These are phyloP conservation scores for Poteriospumella lacustris DNA, from an alignment of 108 stramenopile genomes.

Conservation along the genomic window DNA sequence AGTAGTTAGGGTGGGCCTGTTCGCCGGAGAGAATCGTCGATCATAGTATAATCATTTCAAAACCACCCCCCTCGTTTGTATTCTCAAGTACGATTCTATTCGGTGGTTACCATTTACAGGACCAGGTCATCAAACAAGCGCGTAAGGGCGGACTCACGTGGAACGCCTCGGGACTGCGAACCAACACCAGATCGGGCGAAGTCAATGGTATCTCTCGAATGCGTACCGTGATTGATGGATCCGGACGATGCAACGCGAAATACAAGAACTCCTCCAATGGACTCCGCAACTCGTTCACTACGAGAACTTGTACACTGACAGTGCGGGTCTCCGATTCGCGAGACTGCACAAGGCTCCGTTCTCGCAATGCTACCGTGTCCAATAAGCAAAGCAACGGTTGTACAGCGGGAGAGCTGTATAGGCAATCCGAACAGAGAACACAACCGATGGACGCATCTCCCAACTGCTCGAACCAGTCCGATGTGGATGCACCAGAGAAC, in stretches of 20 bases:
- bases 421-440: constrained; percentile 17
- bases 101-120: too few species aligned
- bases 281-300: constrained; percentile 2
- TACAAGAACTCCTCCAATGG: constrained; percentile 21
- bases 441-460: neutral
- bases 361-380: neutral
- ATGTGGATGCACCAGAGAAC: neutral
- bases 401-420: neutral
- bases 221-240: too few species aligned
- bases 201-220: too few species aligned
- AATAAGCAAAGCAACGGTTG: neutral
- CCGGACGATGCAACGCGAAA: too few species aligned
- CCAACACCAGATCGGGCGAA: neutral
- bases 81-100: too few species aligned
- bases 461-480: neutral
- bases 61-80: too few species aligned
- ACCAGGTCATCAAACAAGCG: too few species aligned
- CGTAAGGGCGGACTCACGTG: neutral
- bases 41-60: too few species aligned
- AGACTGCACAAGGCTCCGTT: neutral
- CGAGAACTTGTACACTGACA: neutral
- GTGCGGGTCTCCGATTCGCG: neutral
- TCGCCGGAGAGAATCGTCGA: too few species aligned
- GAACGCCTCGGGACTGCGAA: neutral
- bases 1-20: too few species aligned